Evolutionary conservation across 2,329 filamentous ascomycete genomes (phyloP), one percentile per base, ranked within the genome.

Genomic region (Microascus cirrosus): DNA sequence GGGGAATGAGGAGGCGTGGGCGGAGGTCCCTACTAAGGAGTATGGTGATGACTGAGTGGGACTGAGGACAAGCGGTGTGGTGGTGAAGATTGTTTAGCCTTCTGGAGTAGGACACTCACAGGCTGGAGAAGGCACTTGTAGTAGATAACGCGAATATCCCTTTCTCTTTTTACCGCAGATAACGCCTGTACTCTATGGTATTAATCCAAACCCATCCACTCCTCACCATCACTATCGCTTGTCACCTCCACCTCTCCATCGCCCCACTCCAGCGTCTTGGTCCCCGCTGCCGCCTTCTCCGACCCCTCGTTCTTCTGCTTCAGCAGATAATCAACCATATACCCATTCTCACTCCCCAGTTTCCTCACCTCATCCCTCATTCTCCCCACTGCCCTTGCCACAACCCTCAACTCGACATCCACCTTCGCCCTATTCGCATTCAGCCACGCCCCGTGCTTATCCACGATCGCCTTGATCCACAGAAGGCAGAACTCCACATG

Each of bases 401-500:
- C 85, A 35, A 90, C 82, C 39, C 94, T 81, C 62, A 97, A 74
- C 71, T 97, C 94, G 2, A 93, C 82, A 42, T 93, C 90, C 36
- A 94, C 84, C 64, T 87, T 86, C 56, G 82, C 86, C 24, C 87
- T 80, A 69, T 93, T 87, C 39, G 92, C 87, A 59, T 90, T 88
- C 65, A 99, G 79, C 78, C 87, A 93, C 24, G 87, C 80, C 36
- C 94, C 94, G 69, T 97, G 93, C 64, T 84, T 85, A 65, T 88
- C 87, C 59, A 97, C 77, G 36, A 87, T 73, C 1, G 89, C 84
- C 70, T 94, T 89, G 66, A 96, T 88, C 94, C 94, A 99, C 10
- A 93, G 75, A 52, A 99, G 75, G 66, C 94, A 95, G 72, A 97
- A 95, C 73, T 99, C 94, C 4, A 99, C 81, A 75, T 96, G 93